These are phyloP conservation scores for Macrocybe gigantea DNA, from an alignment of 768 basidiomycete genomes.

Conservation along the genomic window DNA sequence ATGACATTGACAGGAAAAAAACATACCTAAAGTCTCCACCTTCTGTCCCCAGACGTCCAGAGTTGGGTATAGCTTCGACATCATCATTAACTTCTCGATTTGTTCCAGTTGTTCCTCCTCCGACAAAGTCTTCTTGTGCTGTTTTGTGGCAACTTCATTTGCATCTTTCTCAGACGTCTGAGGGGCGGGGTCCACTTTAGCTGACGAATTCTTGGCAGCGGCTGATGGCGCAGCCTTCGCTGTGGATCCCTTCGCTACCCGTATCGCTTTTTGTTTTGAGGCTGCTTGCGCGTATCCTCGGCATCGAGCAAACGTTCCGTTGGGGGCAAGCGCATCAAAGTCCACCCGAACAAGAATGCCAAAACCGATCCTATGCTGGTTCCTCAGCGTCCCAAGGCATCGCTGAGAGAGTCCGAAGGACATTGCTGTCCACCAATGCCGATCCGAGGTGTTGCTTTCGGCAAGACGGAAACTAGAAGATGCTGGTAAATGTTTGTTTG, in stretches of 20 bases:
- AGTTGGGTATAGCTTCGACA: constrained; percentile 28
- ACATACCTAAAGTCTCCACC: constrained; percentile 34
- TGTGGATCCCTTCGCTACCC: no score
- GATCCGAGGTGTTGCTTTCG: background rate
- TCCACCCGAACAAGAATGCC: no score
- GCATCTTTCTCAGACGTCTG: background rate
- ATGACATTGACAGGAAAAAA: background rate
- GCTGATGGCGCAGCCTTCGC: no score
- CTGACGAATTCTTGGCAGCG: background rate
- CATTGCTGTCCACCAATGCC: constrained; percentile 6
- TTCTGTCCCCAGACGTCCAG: constrained; percentile 36
- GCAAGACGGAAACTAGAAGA: background rate
- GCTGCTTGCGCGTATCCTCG: no score
- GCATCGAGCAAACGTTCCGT: background rate
- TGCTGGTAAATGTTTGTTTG: constrained; percentile 9
- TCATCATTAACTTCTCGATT: constrained; percentile 28
- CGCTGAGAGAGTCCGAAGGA: constrained; percentile 13
- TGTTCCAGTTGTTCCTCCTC: constrained; percentile 30
- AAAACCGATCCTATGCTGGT: constrained; percentile 5
- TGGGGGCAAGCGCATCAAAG: no score
- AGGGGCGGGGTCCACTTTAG: background rate
- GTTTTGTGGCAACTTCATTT: constrained; percentile 9
- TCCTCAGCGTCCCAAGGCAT: constrained; percentile 8
- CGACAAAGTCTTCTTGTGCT: constrained; percentile 11
- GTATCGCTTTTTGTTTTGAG: no score